Base-by-base conservation (phyloP, 1,284 basidiomycete species). In the Cutaneotrichosporon cavernicola region DNA sequence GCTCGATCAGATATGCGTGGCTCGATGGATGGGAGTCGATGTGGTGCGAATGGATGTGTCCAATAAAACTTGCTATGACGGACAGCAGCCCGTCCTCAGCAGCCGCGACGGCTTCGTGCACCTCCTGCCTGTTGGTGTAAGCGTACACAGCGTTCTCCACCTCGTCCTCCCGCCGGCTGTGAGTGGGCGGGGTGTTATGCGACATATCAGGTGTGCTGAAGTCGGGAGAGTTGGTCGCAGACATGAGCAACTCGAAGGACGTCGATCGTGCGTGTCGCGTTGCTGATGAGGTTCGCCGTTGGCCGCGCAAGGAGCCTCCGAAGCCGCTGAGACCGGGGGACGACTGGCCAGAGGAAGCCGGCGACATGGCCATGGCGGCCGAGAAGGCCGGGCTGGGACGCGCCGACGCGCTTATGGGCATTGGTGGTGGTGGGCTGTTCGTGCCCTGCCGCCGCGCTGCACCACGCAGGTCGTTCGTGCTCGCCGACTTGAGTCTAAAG, bases 31-130 rank as follows among this genome's bases (percentile, higher is more conserved):
- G 92, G 21, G 90, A 90, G 30, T 87, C 84, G 60, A 90, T 88
- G 21, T 91, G 89, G 82, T 98, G 92, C 16, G 91, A 91, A 75
- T 99, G 95, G 1, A 93, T 90, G 74, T 97, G 94, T 1, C 95
- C 95, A 72, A 99, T 96, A 78, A 99, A 95, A 3, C 94, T 94
- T 13, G 96, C 95, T 72, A 97, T 92, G 18, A 92, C 91, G 5
- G 92, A 96, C 8, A 97, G 83, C 69, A 97, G 90, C 65, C 90
- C 87, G 73, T 96, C 92, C 76, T 96, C 92, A 11, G 91, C 90
- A 60, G 84, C 79, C 22, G 88, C 71, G 43, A 82, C 87, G 32
- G 76, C 70, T 38, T 73, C 75, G 60, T 77, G 73, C 6, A 81
- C 73, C 43, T 80, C 75, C 60, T 77, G 70, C 26, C 63, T 61